A percentile compares a stretch with the other conserved stretches of the same genome.
These are phyloP conservation scores for Dipteronia sinensis DNA, from an alignment of 345 rosid species.

Conservation along the genomic window DNA sequence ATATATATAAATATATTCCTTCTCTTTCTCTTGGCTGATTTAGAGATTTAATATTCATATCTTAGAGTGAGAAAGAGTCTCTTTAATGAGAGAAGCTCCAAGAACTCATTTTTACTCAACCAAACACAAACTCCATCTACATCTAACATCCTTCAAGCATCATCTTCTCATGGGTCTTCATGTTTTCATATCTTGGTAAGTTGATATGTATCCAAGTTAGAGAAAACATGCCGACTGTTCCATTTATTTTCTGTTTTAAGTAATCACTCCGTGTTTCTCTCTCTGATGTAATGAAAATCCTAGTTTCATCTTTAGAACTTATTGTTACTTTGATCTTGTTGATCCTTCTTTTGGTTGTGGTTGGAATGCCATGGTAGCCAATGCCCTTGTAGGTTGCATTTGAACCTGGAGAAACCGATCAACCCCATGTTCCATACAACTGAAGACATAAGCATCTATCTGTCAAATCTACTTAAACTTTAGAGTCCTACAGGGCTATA, in stretches of 20 bases:
- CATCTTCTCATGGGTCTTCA: too few species aligned
- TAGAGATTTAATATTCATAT: too few species aligned
- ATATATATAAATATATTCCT: too few species aligned
- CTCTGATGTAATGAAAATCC: background rate
- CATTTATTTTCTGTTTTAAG: background rate
- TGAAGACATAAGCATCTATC: background rate
- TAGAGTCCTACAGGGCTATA: background rate
- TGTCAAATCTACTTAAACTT: background rate
- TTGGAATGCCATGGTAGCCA: background rate
- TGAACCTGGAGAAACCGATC: background rate
- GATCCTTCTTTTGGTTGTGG: background rate
- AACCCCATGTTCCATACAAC: background rate
- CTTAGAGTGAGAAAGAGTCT: too few species aligned
- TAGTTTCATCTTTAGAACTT: background rate
- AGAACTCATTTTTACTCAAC: too few species aligned
- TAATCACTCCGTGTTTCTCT: background rate
- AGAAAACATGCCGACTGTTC: background rate
- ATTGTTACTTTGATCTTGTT: background rate
- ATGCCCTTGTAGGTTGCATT: background rate
- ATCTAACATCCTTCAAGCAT: too few species aligned
- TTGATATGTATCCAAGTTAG: background rate
- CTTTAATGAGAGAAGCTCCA: too few species aligned
- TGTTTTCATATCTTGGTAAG: too few species aligned
- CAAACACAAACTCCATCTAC: too few species aligned
- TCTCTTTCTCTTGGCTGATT: too few species aligned